Percentiles rank a stretch among this genome's conserved stretches.
These are phyloP conservation scores for Lodderomyces metapsilosis DNA, from an alignment of 1,139 yeast genomes.

Conservation along the genomic window DNA sequence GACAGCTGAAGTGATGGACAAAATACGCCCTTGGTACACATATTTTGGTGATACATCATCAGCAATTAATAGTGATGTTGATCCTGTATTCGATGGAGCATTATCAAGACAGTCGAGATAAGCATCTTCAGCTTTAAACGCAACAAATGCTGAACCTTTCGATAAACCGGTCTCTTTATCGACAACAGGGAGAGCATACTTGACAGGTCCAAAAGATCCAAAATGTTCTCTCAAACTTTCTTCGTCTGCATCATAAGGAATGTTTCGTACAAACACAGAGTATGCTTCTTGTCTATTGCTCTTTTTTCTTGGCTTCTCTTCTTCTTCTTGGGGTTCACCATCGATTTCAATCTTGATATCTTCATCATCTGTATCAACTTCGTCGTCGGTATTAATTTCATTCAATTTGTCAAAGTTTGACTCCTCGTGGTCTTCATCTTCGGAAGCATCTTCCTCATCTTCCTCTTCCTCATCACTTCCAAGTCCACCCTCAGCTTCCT, in stretches of 20 bases:
- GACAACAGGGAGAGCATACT: slow-evolving; percentile 89
- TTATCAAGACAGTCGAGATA: slow-evolving; percentile 66
- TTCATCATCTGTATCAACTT: slow-evolving; percentile 20
- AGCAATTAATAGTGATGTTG: slow-evolving; percentile 79
- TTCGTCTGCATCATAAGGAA: slow-evolving; percentile 91
- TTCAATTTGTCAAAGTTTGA: slow-evolving; percentile 24
- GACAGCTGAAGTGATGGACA: slow-evolving; percentile 81
- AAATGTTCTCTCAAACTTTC: slow-evolving; percentile 80
- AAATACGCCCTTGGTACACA: slow-evolving; percentile 88
- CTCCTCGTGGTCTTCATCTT: slow-evolving; percentile 27
- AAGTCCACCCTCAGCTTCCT: slow-evolving; percentile 33
- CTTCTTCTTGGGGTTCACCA: slow-evolving; percentile 30
- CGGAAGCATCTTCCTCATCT: slow-evolving; percentile 35
- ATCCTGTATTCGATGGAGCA: slow-evolving; percentile 75
- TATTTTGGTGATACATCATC: slow-evolving; percentile 90
- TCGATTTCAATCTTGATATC: slow-evolving; percentile 30
- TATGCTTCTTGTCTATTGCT: slow-evolving; percentile 65
- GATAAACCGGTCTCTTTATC: slow-evolving; percentile 86
- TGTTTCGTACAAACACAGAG: slow-evolving; percentile 81
- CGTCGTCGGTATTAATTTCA: slow-evolving; percentile 33
- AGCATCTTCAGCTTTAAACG: slow-evolving; percentile 63
- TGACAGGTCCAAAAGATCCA: slow-evolving; percentile 73
- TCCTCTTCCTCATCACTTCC: slow-evolving; percentile 32
- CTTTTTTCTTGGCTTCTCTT: slow-evolving; percentile 33
- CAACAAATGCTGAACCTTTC: slow-evolving; percentile 94